Conservation (phyloP, 2,329 filamentous ascomycete species). For the Lasiodiplodia hormozganensis region DNA sequence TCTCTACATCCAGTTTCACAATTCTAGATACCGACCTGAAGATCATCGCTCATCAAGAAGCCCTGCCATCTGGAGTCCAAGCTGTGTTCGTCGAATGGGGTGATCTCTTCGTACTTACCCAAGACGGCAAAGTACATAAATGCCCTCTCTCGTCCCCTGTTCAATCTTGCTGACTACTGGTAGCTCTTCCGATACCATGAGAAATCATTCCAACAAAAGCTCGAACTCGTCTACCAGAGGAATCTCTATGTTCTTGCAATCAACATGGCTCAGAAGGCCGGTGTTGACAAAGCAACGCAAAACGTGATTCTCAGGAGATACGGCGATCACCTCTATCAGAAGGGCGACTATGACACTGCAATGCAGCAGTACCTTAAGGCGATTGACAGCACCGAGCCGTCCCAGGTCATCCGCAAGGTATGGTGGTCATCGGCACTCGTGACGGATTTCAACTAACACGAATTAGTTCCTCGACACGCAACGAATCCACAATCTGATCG, state of each 20-base stretch:
- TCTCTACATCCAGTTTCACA: conserved; percentile 87
- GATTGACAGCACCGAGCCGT: conserved; percentile 94
- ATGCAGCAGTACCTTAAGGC: conserved; percentile 98
- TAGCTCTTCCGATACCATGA: conserved; percentile 89
- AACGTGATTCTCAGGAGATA: conserved; percentile 93
- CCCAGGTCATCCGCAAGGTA: conserved; percentile 92
- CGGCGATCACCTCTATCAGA: conserved; percentile 92
- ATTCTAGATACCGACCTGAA: conserved; percentile 91
- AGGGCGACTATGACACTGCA: conserved; percentile 95
- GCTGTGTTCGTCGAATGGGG: conserved; percentile 87
- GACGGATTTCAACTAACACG: conserved; percentile 30
- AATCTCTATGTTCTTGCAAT: conserved; percentile 93
- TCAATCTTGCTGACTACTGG: conserved; percentile 30
- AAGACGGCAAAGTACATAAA: conserved; percentile 83
- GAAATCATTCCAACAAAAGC: conserved; percentile 85
- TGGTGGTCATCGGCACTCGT: background rate
- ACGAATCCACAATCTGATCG: conserved; percentile 95
- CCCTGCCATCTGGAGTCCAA: conserved; percentile 80
- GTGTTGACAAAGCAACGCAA: conserved; percentile 79
- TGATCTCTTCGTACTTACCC: conserved; percentile 85
- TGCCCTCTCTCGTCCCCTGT: background rate
- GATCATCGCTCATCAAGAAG: conserved; percentile 88
- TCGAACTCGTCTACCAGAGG: conserved; percentile 92
- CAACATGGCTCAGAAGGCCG: conserved; percentile 87
- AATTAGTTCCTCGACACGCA: conserved; percentile 89